A percentile compares a stretch with the other conserved stretches of the same genome.
Conservation (phyloP, 441 rosid genomes). For the Euphorbia schlechtendalii region DNA sequence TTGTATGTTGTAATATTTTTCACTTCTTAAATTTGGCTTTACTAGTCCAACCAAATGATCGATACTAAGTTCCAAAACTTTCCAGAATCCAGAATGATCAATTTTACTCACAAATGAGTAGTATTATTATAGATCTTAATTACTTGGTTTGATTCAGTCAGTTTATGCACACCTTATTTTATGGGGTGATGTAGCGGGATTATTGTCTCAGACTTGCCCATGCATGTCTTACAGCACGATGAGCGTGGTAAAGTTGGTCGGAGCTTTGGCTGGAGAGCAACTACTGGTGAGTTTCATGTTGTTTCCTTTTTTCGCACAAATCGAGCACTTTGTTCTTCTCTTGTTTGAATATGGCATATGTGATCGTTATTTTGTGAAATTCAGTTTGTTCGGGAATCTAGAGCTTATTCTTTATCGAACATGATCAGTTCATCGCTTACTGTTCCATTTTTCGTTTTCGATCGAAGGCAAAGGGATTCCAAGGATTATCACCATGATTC, state of each 20-base stretch:
- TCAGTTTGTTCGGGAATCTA: neutral
- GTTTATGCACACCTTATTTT: conserved; percentile 39
- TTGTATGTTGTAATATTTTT: no score
- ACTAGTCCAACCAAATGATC: neutral
- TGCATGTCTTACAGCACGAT: conserved; percentile 88
- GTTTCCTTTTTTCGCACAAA: neutral
- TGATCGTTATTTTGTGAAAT: neutral
- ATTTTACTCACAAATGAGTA: conserved; percentile 11
- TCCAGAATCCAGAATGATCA: conserved; percentile 12
- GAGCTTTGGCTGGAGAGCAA: conserved; percentile 42
- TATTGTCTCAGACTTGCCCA: conserved; percentile 77
- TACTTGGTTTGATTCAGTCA: conserved; percentile 36
- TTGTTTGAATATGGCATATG: neutral
- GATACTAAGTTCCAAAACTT: no score
- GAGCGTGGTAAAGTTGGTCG: conserved; percentile 65
- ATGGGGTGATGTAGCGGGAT: conserved; percentile 48
- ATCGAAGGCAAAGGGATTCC: conserved; percentile 53
- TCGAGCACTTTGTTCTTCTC: neutral
- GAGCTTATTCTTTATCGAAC: neutral
- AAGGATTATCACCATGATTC: conserved; percentile 36
- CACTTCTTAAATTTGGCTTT: neutral
- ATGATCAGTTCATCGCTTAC: neutral
- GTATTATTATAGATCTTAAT: conserved; percentile 27
- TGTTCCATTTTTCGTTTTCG: conserved; percentile 29
- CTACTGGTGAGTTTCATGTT: conserved; percentile 44